A percentile compares a stretch with the other conserved stretches of the same genome.
Conservation (phyloP, 345 rosid species). For the Rhodamnia argentea region DNA sequence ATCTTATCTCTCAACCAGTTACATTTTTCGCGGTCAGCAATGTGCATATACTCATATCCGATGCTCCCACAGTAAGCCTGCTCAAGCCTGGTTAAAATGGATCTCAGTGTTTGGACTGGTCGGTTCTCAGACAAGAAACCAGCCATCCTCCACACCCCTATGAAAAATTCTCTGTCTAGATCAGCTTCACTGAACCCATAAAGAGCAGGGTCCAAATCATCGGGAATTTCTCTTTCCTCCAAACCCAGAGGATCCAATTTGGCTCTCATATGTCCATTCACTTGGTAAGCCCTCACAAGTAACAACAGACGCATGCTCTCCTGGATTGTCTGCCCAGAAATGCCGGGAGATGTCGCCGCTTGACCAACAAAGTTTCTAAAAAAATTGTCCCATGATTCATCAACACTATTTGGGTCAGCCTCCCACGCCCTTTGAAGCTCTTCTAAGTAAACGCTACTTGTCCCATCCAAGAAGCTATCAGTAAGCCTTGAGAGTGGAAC, state of each 20-base stretch:
- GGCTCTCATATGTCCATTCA: conserved; percentile 12
- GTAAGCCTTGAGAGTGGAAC: conserved; percentile 14
- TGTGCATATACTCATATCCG: conserved; percentile 15
- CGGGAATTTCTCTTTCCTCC: conserved; percentile 6
- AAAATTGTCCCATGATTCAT: conserved; percentile 17
- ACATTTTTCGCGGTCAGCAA: conserved; percentile 11
- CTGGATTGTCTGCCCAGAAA: conserved; percentile 15
- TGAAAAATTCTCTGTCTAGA: conserved; percentile 11
- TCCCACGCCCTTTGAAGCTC: conserved; percentile 19
- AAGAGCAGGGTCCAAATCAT: conserved; percentile 9
- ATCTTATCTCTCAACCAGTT: conserved; percentile 16
- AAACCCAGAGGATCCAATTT: conserved; percentile 11
- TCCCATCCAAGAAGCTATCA: conserved; percentile 11
- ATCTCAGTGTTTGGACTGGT: conserved; percentile 10
- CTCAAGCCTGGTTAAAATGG: conserved; percentile 11
- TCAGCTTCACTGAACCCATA: conserved; percentile 14
- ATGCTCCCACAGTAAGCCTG: conserved; percentile 18
- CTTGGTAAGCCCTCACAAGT: conserved; percentile 15
- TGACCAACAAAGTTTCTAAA: conserved; percentile 16
- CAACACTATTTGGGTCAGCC: conserved; percentile 13
- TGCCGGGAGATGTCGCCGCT: conserved; percentile 11
- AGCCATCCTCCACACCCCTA: conserved; percentile 15
- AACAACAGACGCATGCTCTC: conserved; percentile 13
- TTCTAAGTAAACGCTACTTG: conserved; percentile 15
- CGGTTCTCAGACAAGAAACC: conserved; percentile 14